A percentile compares a stretch with the other conserved stretches of the same genome.
phyloP scores from a whole-genome alignment of 2,329 filamentous ascomycete genomes.

The Capronia americana region DNA sequence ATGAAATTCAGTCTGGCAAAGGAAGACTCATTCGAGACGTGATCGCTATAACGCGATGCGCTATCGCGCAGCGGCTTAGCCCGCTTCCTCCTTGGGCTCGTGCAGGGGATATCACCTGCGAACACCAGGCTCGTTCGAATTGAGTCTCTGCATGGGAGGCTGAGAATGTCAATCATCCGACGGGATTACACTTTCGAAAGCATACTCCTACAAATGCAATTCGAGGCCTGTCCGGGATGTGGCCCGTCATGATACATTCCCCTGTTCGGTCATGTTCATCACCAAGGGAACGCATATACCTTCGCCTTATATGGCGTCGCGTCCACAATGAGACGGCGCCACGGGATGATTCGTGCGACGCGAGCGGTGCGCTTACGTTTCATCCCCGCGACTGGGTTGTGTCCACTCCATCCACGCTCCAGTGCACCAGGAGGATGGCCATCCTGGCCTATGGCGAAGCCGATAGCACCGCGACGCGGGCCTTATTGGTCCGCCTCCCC shows the following conservation, averaged over 20 bases:
- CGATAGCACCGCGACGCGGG: neutral
- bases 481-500: neutral
- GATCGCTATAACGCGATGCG: neutral
- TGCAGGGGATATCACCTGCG: neutral
- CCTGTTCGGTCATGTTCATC: neutral
- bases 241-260: neutral
- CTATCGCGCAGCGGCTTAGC: neutral
- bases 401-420: neutral
- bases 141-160: neutral
- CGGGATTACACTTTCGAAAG: neutral
- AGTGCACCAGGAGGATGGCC: neutral
- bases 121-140: neutral
- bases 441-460: slow-evolving; percentile 2
- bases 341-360: neutral
- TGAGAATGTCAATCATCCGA: neutral
- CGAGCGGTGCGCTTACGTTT: slow-evolving; percentile 14
- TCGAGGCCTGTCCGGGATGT: neutral
- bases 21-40: neutral
- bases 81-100: neutral
- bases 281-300: neutral
- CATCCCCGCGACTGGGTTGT: slow-evolving; percentile 7
- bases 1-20: neutral
- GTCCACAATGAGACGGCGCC: neutral
- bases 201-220: neutral
- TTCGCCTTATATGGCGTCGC: neutral